Conservation (phyloP, 1,284 basidiomycete species). For the Cutaneotrichosporon sp. region DNA sequence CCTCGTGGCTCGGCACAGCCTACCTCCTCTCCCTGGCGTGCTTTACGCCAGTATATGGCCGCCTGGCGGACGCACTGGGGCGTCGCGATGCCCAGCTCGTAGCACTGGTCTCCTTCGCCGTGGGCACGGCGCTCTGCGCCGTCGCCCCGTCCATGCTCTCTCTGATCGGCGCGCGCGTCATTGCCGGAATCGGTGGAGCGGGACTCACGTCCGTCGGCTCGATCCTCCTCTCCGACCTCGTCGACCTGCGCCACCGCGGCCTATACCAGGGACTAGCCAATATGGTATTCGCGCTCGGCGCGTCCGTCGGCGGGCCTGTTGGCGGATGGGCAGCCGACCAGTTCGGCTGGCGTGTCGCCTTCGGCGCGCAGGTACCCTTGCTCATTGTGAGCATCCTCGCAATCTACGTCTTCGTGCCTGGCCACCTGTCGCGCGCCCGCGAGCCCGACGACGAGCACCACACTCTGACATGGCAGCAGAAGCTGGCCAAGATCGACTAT, state of each 20-base stretch:
- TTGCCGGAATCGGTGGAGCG: constrained; percentile 79
- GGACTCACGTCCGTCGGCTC: constrained; percentile 33
- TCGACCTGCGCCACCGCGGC: constrained; percentile 76
- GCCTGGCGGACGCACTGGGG: constrained; percentile 78
- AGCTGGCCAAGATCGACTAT: constrained; percentile 72
- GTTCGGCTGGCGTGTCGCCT: constrained; percentile 62
- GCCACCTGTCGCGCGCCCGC: constrained; percentile 53
- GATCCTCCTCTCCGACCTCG: constrained; percentile 44
- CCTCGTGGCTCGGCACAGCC: constrained; percentile 63
- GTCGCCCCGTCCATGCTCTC: constrained; percentile 74
- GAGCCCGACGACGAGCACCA: constrained; percentile 48
- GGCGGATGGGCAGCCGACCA: constrained; percentile 80
- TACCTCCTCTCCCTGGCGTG: constrained; percentile 72
- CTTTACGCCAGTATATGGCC: constrained; percentile 82
- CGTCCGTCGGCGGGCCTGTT: constrained; percentile 74
- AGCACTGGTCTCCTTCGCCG: constrained; percentile 70
- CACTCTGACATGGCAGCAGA: constrained; percentile 54
- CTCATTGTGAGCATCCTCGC: constrained; percentile 15
- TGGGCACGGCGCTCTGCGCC: constrained; percentile 75
- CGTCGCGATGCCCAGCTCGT: constrained; percentile 66
- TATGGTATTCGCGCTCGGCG: constrained; percentile 54
- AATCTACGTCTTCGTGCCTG: constrained; percentile 12
- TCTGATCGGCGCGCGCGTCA: constrained; percentile 67
- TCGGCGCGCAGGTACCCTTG: constrained; percentile 59
- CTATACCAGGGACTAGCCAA: constrained; percentile 86